phyloP scores from a whole-genome alignment of 805 yeast species.

The Nakazawaea holstii region DNA sequence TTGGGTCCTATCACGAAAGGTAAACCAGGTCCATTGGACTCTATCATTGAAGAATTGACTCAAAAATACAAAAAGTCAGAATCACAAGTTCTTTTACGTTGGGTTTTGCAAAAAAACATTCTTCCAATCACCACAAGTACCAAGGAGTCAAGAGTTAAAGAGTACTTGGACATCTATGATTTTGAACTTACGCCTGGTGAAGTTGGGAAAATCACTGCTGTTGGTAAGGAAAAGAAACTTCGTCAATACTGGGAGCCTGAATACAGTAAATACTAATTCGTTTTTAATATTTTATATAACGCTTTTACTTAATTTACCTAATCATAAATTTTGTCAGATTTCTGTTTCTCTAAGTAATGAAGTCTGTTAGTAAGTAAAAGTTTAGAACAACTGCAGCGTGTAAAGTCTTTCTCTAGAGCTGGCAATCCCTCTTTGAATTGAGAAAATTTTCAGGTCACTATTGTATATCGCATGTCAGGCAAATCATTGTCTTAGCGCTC shows the following conservation, averaged over 20 bases:
- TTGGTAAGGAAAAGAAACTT: conserved; percentile 20
- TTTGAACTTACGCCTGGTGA: conserved; percentile 25
- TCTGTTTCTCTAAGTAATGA: too few relatives aligned
- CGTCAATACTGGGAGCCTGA: conserved; percentile 28
- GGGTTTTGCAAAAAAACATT: conserved; percentile 47
- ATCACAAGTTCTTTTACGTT: conserved; percentile 57
- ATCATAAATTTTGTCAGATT: too few relatives aligned
- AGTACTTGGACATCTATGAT: conserved; percentile 26
- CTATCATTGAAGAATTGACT: conserved; percentile 33
- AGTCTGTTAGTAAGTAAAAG: too few relatives aligned
- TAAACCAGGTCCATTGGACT: conserved; percentile 34
- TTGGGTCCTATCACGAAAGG: conserved; percentile 54
- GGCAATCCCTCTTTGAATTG: too few relatives aligned
- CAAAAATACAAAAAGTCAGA: conserved; percentile 49
- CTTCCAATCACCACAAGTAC: conserved; percentile 40
- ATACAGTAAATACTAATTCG: conserved; percentile 22
- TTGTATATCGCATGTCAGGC: too few relatives aligned
- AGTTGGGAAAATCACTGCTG: conserved; percentile 19
- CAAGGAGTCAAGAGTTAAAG: conserved; percentile 31
- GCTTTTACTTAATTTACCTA: too few relatives aligned
- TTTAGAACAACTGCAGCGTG: too few relatives aligned
- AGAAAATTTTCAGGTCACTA: too few relatives aligned
- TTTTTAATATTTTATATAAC: too few relatives aligned
- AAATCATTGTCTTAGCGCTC: too few relatives aligned
- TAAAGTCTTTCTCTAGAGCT: too few relatives aligned